These are phyloP conservation scores for Phytopythium oedochilum DNA, from an alignment of 352 stramenopile genomes.

Conservation along the genomic window DNA sequence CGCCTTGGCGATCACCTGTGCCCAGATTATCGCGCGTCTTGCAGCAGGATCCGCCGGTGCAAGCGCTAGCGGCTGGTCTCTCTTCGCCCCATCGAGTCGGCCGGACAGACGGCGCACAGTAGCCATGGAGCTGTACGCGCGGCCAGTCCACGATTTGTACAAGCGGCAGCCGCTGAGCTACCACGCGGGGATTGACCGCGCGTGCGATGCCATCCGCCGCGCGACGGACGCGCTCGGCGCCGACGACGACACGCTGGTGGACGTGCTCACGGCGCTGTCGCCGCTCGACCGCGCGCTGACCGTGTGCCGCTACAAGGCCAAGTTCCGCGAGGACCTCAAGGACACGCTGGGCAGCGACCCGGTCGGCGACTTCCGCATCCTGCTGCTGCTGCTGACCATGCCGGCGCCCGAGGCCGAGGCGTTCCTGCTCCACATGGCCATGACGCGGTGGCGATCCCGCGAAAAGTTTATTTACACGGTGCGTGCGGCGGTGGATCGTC, in stretches of 20 bases:
- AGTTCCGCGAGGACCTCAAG: slow-evolving; percentile 54
- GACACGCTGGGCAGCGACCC: slow-evolving; percentile 61
- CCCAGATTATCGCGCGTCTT: not conserved
- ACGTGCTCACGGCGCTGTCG: slow-evolving; percentile 36
- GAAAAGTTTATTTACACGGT: slow-evolving; percentile 73
- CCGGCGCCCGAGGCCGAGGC: slow-evolving; percentile 62
- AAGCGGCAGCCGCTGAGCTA: slow-evolving; percentile 26
- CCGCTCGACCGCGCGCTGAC: slow-evolving; percentile 52
- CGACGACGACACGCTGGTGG: slow-evolving; percentile 57
- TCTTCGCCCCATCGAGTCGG: not conserved
- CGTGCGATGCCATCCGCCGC: slow-evolving; percentile 45
- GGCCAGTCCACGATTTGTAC: slow-evolving; percentile 34
- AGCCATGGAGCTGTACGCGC: slow-evolving; percentile 40
- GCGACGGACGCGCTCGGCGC: slow-evolving; percentile 69
- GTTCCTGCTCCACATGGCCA: slow-evolving; percentile 57
- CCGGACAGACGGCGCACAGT: not conserved
- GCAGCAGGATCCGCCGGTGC: too few relatives aligned
- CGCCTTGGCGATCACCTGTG: not conserved
- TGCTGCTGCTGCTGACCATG: slow-evolving; percentile 57
- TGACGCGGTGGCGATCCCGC: slow-evolving; percentile 38
- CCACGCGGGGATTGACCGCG: slow-evolving; percentile 43
- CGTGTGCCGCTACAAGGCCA: slow-evolving; percentile 62
- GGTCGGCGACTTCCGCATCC: slow-evolving; percentile 61
- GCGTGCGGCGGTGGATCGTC: slow-evolving; percentile 3
- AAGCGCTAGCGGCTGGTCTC: too few relatives aligned